Percentiles rank a stretch among this genome's conserved stretches.
These are phyloP conservation scores for Digitaria exilis DNA, from an alignment of 202 grass and related monocot genomes.

Conservation along the genomic window DNA sequence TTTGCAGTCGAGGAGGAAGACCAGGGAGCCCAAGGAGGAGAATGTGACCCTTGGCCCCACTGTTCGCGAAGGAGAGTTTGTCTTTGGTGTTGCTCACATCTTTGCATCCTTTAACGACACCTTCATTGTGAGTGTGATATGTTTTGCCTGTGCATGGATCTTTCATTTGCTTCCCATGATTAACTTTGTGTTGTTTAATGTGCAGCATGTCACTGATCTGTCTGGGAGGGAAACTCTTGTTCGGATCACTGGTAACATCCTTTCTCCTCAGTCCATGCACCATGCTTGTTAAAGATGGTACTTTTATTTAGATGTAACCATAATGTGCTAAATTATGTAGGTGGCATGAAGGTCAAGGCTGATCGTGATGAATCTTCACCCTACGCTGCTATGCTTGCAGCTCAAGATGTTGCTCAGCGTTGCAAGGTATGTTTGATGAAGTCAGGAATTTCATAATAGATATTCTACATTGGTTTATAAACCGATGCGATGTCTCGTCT, in stretches of 20 bases:
- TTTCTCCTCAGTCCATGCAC: neutral
- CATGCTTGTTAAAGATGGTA: neutral
- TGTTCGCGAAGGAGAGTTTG: conserved; percentile 82
- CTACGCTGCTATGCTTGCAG: conserved; percentile 91
- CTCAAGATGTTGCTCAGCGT: conserved; percentile 79
- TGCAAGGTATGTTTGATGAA: conserved; percentile 56
- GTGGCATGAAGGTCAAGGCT: conserved; percentile 96
- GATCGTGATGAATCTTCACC: conserved; percentile 87
- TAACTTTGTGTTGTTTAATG: conserved; percentile 3
- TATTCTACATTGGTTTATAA: neutral
- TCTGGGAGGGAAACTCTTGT: conserved; percentile 85
- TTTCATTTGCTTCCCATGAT: neutral
- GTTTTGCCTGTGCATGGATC: neutral
- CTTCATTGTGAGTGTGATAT: conserved; percentile 64
- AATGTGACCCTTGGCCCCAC: conserved; percentile 75
- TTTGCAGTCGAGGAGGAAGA: conserved; percentile 74
- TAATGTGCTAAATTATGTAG: conserved; percentile 31
- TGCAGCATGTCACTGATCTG: conserved; percentile 81
- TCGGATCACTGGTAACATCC: conserved; percentile 65
- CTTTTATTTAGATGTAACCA: conserved; percentile 5
- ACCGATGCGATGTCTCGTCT: neutral
- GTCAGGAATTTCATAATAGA: neutral
- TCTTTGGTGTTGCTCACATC: conserved; percentile 83
- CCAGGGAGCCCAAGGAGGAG: conserved; percentile 94
- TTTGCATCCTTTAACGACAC: conserved; percentile 94